Evolutionary conservation across 352 stramenopile species (phyloP).

Genomic region (Globisporangium solare): DNA sequence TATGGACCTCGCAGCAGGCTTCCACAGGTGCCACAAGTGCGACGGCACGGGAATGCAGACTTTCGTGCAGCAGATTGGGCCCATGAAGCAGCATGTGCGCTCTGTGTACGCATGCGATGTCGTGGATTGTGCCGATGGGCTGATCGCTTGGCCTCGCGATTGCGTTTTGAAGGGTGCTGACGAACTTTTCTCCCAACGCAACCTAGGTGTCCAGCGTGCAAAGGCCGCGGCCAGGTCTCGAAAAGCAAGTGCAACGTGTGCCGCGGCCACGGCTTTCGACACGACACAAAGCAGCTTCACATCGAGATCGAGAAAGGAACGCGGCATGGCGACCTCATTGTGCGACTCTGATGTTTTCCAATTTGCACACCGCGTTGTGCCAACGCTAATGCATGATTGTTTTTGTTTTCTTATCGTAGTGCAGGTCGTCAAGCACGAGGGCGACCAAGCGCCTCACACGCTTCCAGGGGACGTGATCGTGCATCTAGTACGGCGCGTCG

Average conservation of each 20-base stretch:
- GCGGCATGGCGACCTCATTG: constrained; percentile 31
- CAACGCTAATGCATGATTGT: too few relatives aligned
- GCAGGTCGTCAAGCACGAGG: constrained; percentile 15
- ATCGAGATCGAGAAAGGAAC: constrained; percentile 28
- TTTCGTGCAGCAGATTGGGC: constrained; percentile 31
- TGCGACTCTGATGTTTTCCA: constrained; percentile 4
- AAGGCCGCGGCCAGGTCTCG: constrained; percentile 27
- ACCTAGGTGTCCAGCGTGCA: constrained; percentile 30
- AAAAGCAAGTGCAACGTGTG: constrained; percentile 33
- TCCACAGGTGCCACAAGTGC: constrained; percentile 38
- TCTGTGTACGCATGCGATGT: constrained; percentile 21
- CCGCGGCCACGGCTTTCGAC: constrained; percentile 21
- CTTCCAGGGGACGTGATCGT: constrained; percentile 27
- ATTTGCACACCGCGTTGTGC: neutral
- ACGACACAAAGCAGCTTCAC: constrained; percentile 18
- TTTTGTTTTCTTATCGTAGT: neutral
- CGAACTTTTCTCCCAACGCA: too few relatives aligned
- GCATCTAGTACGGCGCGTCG: constrained; percentile 18
- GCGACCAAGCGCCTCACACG: constrained; percentile 18
- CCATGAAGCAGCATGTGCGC: constrained; percentile 37
- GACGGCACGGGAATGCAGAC: constrained; percentile 28
- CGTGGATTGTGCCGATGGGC: too few relatives aligned
- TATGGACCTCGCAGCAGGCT: constrained; percentile 26
- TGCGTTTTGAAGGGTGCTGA: neutral
- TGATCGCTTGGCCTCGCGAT: neutral